Evolutionary conservation across 495 filamentous ascomycete species (phyloP), one percentile per base, ranked within the genome.

Genomic region (Evernia prunastri): DNA sequence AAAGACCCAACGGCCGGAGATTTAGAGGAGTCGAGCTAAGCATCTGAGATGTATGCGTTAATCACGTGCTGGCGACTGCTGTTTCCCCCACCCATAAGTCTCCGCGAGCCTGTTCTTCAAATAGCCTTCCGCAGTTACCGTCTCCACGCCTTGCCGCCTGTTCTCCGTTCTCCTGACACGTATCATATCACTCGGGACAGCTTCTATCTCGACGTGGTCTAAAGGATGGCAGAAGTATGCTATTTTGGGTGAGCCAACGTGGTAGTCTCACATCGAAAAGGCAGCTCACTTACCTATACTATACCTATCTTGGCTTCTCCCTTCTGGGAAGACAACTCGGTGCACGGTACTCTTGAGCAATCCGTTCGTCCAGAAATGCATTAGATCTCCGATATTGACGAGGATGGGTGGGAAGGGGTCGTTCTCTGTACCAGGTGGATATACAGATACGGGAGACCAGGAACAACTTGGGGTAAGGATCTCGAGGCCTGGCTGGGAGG

Each of bases 221-320:
- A 86, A 75, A 17, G 93, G 94, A 75, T 97, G 93, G 67, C 91
- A 96, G 71, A 97, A 97, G 70, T 89, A 97, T 17, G 85, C 94
- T 65, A n/a, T n/a, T n/a, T n/a, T n/a, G n/a, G n/a, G n/a, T n/a
- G n/a, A n/a, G n/a, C n/a, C n/a, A n/a, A n/a, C n/a, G n/a, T n/a
- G n/a, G n/a, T n/a, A n/a, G n/a, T n/a, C n/a, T n/a, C n/a, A n/a
- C n/a, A n/a, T n/a, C n/a, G n/a, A n/a, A n/a, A n/a, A n/a, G n/a
- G n/a, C n/a, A n/a, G n/a, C n/a, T n/a, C n/a, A n/a, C n/a, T n/a
- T n/a, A n/a, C n/a, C n/a, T n/a, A 97, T 87, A 58, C 87, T 91
- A 73, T 96, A 97, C 60, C 93, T 76, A 73, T 96, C 91, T 64
- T 83, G 82, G 5, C 80, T 78, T 10, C 77, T 77, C 10, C 70